Evolutionary conservation across 345 rosid species (phyloP), one percentile per base, ranked within the genome.

Genomic region (Erysimum cheiranthoides): DNA sequence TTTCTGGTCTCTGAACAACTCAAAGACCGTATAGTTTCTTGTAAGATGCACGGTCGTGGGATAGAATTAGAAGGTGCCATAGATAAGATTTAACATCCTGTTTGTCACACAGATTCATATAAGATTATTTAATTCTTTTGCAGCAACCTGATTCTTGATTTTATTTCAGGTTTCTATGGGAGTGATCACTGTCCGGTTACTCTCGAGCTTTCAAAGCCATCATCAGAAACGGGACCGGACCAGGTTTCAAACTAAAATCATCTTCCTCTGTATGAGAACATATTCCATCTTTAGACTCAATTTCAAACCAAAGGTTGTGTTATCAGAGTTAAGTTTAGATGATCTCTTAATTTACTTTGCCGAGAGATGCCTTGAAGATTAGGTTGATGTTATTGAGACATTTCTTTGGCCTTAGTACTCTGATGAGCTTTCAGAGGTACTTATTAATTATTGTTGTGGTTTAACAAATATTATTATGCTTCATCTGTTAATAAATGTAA

Each of bases 161-260:
- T 46, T 43, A 59, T 67, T 78, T 73, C 82, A 79, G 99, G 94
- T 56, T 95, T 90, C 58, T 85, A 79, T 60, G 98, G 99, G 71
- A 92, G 99, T 52, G 98, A 95, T 80, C 98, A 90, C 64, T 92
- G 94, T 76, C 98, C 96, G 3, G 94, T 90, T 77, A 82, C 91
- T 39, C 87, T 95, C 6, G 93, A 89, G 80, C 96, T 92, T 57
- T 84, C 90, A 14, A 66, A 74, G 46, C 60, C 83, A 50, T 40
- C 56, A 49, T 68, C 73, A 36, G 84, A 81, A 17, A 64, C 80
- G 16, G 70, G 42, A 25, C 66, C 69, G 60, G 76, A 68, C 30
- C 77, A 78, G 63, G 64, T 61, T 71, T 64, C 70, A 21, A 32
- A 38, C 59, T 68, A 54, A 53, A 76, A 58, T 28, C 69, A 43